Evolutionary conservation across 208 protist species (phyloP), one percentile per base, ranked within the genome.

Genomic region (Plasmodiophora brassicae): DNA sequence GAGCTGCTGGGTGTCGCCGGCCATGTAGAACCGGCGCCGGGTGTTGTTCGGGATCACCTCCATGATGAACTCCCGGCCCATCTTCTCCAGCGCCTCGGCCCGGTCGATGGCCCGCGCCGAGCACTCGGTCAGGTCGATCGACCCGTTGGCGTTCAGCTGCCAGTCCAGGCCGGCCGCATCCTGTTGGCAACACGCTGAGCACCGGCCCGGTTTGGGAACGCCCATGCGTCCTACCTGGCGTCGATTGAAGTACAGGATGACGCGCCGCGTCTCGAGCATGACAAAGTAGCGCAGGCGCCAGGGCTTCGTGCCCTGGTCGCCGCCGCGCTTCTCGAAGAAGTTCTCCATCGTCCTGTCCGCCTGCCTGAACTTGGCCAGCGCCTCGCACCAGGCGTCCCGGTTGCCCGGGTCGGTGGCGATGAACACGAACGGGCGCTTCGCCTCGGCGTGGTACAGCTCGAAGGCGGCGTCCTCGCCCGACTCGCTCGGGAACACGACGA

Each of bases 91-190:
- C 65, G 65, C 65, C 65, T 78, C 65, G n/a, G 32, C n/a, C 10
- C 5, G 5, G n/a, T 78, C 65, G 32, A 78, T 32, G 32, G 5
- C 32, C 5, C 65, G 5, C n/a, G 41, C 65, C 65, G 65, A 38
- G n/a, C 65, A 78, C 10, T 78, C 65, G n/a, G 10, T 8, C 5
- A 78, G 10, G 41, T 78, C 65, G 20, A 78, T 78, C 65, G 65
- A 78, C 65, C 65, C 65, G 65, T 78, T 78, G 14, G 65, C 65
- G n/a, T 78, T 78, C 14, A 78, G 65, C n/a, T 78, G 65, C 65
- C 65, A 78, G 20, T 78, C 65, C 5, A 38, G n/a, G 32, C 65
- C 65, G 14, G 14, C 65, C 10, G 65, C 5, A 78, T 78, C 65
- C 65, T 78, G 41, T 38, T 5, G n/a, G 5, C 65, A 78, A 78